Base-by-base conservation (phyloP, 345 rosid genomes). In the Aquilaria yunnanensis region DNA sequence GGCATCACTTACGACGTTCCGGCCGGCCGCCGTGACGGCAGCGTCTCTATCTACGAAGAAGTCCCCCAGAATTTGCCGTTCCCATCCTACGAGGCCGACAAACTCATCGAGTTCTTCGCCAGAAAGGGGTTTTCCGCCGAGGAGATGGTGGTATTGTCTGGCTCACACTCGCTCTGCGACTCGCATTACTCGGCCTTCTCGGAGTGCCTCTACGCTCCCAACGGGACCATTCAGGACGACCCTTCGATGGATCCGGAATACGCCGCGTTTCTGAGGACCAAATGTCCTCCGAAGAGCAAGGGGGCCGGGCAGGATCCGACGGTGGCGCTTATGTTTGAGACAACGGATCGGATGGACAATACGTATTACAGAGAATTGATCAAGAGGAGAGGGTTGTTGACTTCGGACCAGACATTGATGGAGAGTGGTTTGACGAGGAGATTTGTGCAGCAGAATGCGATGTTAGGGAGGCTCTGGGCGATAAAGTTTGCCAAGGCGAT, bases 61-160 rank as follows among this genome's bases (percentile, higher is more conserved):
- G 72, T 63, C 5, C 0, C 32, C 0, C 52, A 69, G 9, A 71
- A 75, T 61, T 58, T 83, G 7, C 83, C 88, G 7, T 30, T 75
- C 5, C 66, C 78, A 0, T 55, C 2, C 56, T 51, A 72, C 70
- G 61, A 60, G 12, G 75, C 75, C 1, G 55, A 73, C 29, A 73
- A 67, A 62, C 62, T 75, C 48, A 57, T 63, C 47, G 52, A 64
- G n/a, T 49, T 4, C 3, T 83, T 80, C 54, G 68, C 62, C 0
- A 41, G 65, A 4, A 83, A 83, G 47, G 85, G 83, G 13, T 14
- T 76, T 56, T 59, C 82, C 0, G 65, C 51, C 0, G 85, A 80
- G 4, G 80, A 83, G 55, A 78, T 74, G 83, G 85, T 80, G 70
- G 74, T 80, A 13, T 81, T 83, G 45, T 76, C 81, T 0, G 85